phyloP scores from a whole-genome alignment of 805 yeast species.

The Komagataella kurtzmanii region DNA sequence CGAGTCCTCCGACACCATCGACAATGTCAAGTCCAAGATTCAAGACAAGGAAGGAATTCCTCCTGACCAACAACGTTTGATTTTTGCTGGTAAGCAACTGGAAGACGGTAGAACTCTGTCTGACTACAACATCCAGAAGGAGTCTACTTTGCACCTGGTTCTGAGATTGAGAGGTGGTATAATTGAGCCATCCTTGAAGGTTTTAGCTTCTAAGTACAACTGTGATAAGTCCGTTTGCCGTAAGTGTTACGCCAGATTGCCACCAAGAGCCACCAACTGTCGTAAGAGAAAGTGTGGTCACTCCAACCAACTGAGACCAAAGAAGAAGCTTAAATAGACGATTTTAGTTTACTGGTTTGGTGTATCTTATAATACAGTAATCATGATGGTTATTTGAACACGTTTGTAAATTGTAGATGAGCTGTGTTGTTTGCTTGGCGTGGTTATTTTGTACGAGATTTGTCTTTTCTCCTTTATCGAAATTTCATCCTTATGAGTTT shows the following conservation, averaged over 20 bases:
- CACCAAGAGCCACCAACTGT: slow-evolving; percentile 99
- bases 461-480: background rate
- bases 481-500: background rate
- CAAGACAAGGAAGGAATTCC: slow-evolving; percentile 97
- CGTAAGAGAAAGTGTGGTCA: slow-evolving; percentile 99
- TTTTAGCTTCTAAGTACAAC: slow-evolving; percentile 98
- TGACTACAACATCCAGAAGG: slow-evolving; percentile 93
- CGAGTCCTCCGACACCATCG: slow-evolving; percentile 91
- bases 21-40: slow-evolving; percentile 88
- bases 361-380: slow-evolving; percentile 1
- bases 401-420: background rate
- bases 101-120: slow-evolving; percentile 93
- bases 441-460: background rate
- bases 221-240: slow-evolving; percentile 99
- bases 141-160: slow-evolving; percentile 55
- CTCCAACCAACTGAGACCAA: slow-evolving; percentile 99
- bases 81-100: slow-evolving; percentile 92
- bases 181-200: slow-evolving; percentile 99
- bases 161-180: slow-evolving; percentile 66
- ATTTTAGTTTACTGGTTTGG: slow-evolving; percentile 8
- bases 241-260: slow-evolving; percentile 99
- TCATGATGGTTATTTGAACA: background rate
- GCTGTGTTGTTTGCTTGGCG: background rate
- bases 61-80: slow-evolving; percentile 91
- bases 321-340: slow-evolving; percentile 94